Base-by-base conservation (phyloP, 2,329 filamentous ascomycete genomes). In the Huntiella omanensis region DNA sequence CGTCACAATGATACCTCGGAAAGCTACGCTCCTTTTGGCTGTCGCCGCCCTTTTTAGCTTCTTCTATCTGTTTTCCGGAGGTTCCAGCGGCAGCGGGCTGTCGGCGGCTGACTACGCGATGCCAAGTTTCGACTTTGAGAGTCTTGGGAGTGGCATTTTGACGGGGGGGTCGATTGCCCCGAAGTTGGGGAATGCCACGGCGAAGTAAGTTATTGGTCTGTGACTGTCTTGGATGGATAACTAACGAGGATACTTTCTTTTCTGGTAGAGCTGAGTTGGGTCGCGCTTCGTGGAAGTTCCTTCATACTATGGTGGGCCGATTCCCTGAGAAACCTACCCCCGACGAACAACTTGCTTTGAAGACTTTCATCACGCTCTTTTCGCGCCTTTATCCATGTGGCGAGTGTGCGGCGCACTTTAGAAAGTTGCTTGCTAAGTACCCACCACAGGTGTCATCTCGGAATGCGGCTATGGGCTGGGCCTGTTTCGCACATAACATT, bases 151-250 rank as follows among this genome's bases (percentile, higher is more conserved):
- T 19, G 60, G 60, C 38, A 60, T 80, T 13, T 65, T 85, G 16
- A 67, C 69, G 13, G 82, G 81, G 47, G 75, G 75, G 47, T 78
- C 77, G 3, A 88, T 86, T 55, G 83, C 83, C 43, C 79, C 82
- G 1, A 86, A 84, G 62, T 66, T 91, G 45, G 83, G 83, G 57
- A 91, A 91, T 62, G 82, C 80, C 50, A 91, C 83, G 5, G 66
- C 75, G 46, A 91, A 88, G 77, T 80, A 65, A 43, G 68, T 56
- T 33, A 36, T 43, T 28, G 8, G 4, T 4, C 39, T 16, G 19
- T 10, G n/a, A 3, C 12, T 33, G 4, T 37, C 8, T 22, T 11
- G 36, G 4, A n/a, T 12, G 6, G 12, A 11, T 19, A 10, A 8
- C 33, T 28, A 33, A 15, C 16, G 22, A 10, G 5, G 6, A 16